phyloP scores from a whole-genome alignment of 2,329 filamentous ascomycete species.

The Harringtonia aguacate region DNA sequence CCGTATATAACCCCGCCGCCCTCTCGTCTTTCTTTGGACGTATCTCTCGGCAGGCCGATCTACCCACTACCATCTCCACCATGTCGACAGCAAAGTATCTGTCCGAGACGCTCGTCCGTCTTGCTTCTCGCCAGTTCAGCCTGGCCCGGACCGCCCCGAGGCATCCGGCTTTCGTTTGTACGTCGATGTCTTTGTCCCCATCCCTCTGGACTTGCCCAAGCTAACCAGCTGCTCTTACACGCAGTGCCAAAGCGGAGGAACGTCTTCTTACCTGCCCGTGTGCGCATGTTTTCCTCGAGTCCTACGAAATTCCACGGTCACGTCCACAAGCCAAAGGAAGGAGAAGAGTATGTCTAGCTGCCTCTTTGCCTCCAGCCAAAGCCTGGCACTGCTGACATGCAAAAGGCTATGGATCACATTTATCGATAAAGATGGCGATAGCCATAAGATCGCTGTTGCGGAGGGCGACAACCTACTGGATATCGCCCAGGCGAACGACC shows the following conservation, averaged over 20 bases:
- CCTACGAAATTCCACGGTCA: conserved; percentile 59
- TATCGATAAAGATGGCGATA: conserved; percentile 76
- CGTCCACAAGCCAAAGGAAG: conserved; percentile 71
- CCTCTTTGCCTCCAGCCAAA: no score
- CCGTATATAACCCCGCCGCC: no score
- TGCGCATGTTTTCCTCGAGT: conserved; percentile 51
- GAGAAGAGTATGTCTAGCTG: conserved; percentile 64
- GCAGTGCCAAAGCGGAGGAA: background rate
- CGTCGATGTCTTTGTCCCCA: background rate
- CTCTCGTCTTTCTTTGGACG: no score
- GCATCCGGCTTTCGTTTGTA: background rate
- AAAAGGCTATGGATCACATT: conserved; percentile 78
- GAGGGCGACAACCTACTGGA: conserved; percentile 90
- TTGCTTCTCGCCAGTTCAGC: no score
- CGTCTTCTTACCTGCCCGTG: background rate
- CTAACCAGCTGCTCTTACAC: background rate
- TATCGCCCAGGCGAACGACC: conserved; percentile 85
- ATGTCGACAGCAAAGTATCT: no score
- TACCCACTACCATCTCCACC: no score
- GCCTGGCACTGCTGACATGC: background rate
- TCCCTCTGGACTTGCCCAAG: no score
- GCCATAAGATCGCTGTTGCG: conserved; percentile 67
- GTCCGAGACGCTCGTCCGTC: no score
- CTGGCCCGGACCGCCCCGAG: no score
- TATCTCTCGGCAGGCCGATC: no score